Percentiles rank a stretch among this genome's conserved stretches.
Evolutionary conservation across 345 rosid species (phyloP).

Genomic region (Lumnitzera racemosa): DNA sequence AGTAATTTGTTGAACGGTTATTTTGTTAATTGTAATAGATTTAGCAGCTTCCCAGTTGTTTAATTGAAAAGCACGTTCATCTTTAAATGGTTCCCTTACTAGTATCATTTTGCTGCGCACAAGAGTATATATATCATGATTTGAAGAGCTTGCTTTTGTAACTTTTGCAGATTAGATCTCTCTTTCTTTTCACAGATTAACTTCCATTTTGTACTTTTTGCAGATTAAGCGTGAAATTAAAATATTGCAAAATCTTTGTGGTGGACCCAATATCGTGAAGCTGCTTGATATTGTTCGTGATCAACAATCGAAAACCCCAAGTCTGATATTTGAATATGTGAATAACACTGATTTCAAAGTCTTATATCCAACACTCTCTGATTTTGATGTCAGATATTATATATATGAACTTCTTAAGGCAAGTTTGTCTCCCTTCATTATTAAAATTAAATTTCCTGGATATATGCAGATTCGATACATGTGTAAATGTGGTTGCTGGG

Average conservation of each 20-base stretch:
- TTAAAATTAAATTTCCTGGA: background rate
- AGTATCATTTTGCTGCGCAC: no score
- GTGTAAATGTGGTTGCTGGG: no score
- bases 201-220: slow-evolving; percentile 8
- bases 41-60: no score
- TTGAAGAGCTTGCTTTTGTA: background rate
- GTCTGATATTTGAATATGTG: slow-evolving; percentile 88
- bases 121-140: no score
- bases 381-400: slow-evolving; percentile 81
- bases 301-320: slow-evolving; percentile 92
- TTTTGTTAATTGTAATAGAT: no score
- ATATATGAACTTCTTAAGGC: slow-evolving; percentile 87
- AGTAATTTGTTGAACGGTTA: no score
- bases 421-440: slow-evolving; percentile 14
- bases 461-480: no score
- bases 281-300: slow-evolving; percentile 95
- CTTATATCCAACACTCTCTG: slow-evolving; percentile 83
- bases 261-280: slow-evolving; percentile 91
- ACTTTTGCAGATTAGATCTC: background rate
- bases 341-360: slow-evolving; percentile 93
- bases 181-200: background rate
- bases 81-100: no score
- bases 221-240: slow-evolving; percentile 99
- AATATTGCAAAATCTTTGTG: slow-evolving; percentile 93
- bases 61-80: no score